A percentile compares a stretch with the other conserved stretches of the same genome.
Evolutionary conservation across 1,284 basidiomycete species (phyloP).

Genomic region (Inonotus hispidus): DNA sequence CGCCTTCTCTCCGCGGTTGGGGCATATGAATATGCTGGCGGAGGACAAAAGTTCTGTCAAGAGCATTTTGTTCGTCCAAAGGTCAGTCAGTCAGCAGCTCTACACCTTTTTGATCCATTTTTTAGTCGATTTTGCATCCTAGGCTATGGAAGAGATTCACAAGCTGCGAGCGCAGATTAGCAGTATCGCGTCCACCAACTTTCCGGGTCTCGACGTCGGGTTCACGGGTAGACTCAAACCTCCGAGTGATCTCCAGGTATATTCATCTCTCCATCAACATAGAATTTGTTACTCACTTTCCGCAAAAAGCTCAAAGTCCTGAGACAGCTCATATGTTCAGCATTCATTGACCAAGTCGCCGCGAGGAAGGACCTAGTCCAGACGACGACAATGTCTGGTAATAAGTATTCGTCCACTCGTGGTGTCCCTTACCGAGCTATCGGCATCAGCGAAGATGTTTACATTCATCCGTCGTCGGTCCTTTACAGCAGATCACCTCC

Average conservation of each 20-base stretch:
- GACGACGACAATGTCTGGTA: constrained; percentile 50
- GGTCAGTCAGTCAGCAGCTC: constrained; percentile 38
- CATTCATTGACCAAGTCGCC: constrained; percentile 95
- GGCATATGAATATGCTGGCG: constrained; percentile 90
- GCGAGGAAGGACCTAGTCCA: constrained; percentile 82
- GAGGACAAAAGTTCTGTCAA: constrained; percentile 74
- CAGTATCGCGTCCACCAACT: constrained; percentile 72
- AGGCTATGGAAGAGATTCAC: constrained; percentile 99
- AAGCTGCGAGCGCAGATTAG: constrained; percentile 92
- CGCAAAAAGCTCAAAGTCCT: constrained; percentile 76
- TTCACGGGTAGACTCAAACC: constrained; percentile 62
- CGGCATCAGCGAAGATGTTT: constrained; percentile 84
- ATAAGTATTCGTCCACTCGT: constrained; percentile 69
- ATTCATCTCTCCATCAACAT: background rate
- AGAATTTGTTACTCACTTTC: constrained; percentile 17
- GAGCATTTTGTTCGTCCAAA: constrained; percentile 92
- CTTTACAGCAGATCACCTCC: constrained; percentile 72
- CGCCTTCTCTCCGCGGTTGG: constrained; percentile 88
- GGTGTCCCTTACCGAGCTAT: constrained; percentile 84
- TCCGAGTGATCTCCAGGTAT: constrained; percentile 70
- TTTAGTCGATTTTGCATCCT: background rate
- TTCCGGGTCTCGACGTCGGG: constrained; percentile 53
- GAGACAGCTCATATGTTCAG: constrained; percentile 83
- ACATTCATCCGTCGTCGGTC: constrained; percentile 86
- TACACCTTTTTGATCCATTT: background rate